phyloP scores from a whole-genome alignment of 148 eudicot genomes.

The Camellia japonica region DNA sequence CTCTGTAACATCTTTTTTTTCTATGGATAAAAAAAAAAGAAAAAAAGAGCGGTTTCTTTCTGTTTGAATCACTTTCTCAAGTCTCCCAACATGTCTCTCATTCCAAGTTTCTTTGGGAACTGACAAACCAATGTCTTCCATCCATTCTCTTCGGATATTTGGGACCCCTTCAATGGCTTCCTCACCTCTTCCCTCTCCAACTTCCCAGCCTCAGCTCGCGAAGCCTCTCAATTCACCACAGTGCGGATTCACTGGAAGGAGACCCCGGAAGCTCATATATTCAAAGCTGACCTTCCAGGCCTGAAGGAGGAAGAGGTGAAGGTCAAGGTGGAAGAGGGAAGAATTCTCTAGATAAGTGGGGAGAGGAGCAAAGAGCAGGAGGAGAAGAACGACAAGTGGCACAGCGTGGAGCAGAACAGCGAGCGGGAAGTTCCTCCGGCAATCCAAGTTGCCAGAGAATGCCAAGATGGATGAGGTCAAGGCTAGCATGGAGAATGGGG shows the following conservation, averaged over 20 bases:
- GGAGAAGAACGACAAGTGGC: slow-evolving; percentile 14
- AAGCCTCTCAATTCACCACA: background rate
- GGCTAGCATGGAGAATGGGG: slow-evolving; percentile 8
- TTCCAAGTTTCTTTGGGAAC: slow-evolving; percentile 8
- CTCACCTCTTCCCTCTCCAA: background rate
- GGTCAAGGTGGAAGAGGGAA: slow-evolving; percentile 1
- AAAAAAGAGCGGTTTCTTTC: no score
- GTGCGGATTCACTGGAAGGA: slow-evolving; percentile 5
- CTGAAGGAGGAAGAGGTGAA: slow-evolving; percentile 11
- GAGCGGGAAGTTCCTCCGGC: slow-evolving; percentile 7
- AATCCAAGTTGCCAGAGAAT: background rate
- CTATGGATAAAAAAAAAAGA: no score
- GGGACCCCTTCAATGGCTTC: background rate
- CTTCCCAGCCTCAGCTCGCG: background rate
- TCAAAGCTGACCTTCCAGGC: slow-evolving; percentile 12
- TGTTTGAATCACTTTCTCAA: background rate
- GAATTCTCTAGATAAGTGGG: slow-evolving; percentile 11
- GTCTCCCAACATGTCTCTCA: background rate
- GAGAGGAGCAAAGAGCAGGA: slow-evolving; percentile 10
- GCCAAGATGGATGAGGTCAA: slow-evolving; percentile 8
- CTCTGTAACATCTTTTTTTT: background rate
- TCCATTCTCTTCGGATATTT: background rate
- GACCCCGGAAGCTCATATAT: slow-evolving; percentile 3
- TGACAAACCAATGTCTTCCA: slow-evolving; percentile 2
- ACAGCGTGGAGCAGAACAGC: slow-evolving; percentile 2